phyloP scores from a whole-genome alignment of 805 yeast genomes.

The Brettanomyces bruxellensis region DNA sequence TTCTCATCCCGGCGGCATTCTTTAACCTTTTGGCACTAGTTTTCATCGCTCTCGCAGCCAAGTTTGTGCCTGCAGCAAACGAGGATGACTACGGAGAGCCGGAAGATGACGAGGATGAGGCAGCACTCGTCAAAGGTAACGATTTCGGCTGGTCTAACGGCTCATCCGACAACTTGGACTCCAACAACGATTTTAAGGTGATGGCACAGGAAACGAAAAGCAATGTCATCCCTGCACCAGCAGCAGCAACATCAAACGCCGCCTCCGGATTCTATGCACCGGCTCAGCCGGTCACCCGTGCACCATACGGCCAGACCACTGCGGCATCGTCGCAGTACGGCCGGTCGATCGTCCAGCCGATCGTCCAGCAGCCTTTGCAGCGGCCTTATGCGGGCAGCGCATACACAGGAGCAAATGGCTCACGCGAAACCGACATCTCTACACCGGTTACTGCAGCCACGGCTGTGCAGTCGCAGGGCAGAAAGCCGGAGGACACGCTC shows the following conservation, averaged over 20 bases:
- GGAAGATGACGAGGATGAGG: background rate
- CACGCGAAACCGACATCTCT: background rate
- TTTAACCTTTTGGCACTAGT: slow-evolving; percentile 44
- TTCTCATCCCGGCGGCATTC: slow-evolving; percentile 58
- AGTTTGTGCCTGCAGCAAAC: slow-evolving; percentile 7
- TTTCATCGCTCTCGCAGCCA: slow-evolving; percentile 32
- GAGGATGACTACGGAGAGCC: slow-evolving; percentile 9
- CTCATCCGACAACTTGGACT: too few relatives aligned
- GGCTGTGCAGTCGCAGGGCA: background rate
- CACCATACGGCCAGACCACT: background rate
- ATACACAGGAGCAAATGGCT: background rate
- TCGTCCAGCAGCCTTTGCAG: background rate
- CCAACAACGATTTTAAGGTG: background rate
- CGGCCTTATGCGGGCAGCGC: background rate
- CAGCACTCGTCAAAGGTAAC: background rate
- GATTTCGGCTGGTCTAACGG: slow-evolving; percentile 1
- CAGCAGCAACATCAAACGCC: too few relatives aligned
- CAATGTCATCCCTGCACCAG: too few relatives aligned
- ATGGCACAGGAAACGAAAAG: too few relatives aligned
- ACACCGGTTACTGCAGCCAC: background rate
- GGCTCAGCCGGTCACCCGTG: too few relatives aligned
- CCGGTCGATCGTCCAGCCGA: background rate
- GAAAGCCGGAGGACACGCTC: background rate
- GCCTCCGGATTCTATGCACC: too few relatives aligned
- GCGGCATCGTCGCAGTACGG: background rate